Base-by-base conservation (phyloP, 23 red algal species). In the Gracilaria domingensis region DNA sequence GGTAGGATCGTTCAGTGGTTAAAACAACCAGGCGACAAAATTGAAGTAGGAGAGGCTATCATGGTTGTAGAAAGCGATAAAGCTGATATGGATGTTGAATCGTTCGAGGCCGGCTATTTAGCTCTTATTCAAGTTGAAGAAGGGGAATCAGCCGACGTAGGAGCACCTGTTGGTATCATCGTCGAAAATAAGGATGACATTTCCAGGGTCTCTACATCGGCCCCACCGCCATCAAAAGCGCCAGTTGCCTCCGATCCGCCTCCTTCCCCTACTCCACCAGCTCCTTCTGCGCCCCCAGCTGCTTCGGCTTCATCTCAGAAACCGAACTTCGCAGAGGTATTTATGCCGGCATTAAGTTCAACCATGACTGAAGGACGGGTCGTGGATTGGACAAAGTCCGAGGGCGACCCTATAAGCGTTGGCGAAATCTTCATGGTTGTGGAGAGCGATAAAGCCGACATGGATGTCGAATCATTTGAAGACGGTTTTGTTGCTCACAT, bases 11-110 rank as follows among this genome's bases (percentile, higher is more conserved):
- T 99, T 5, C 91, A 99, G 80, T 99, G 97, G 97, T 53, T 99
- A 25, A 99, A 99, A 79, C 58, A 91, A 69, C 93, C 94, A 30
- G 97, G 97, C 2, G 97, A 95, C 60, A 80, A 40, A 35, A 56
- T 99, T 60, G 85, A 92, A 66, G 56, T 62, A 6, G 97, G 94
- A 33, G 97, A 99, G 17, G 35, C 93, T 38, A 66, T 99, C 4
- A 95, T 99, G 93, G 97, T 99, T 16, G 97, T 99, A 30, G 91
- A 96, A 70, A 93, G 88, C 64, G 97, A 99, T 90, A 99, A 99
- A 81, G 97, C 97, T 38, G 97, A 99, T 57, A 99, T 99, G 97
- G 97, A 99, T 33, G 97, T 99, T 8, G 93, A 96, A 84, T 87
- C 91, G 2, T 99, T 99, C 50, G 93, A 96, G 65, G 36, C 78